A percentile compares a stretch with the other conserved stretches of the same genome.
phyloP scores from a whole-genome alignment of 768 basidiomycete species.

The Amanita subjunquillea region DNA sequence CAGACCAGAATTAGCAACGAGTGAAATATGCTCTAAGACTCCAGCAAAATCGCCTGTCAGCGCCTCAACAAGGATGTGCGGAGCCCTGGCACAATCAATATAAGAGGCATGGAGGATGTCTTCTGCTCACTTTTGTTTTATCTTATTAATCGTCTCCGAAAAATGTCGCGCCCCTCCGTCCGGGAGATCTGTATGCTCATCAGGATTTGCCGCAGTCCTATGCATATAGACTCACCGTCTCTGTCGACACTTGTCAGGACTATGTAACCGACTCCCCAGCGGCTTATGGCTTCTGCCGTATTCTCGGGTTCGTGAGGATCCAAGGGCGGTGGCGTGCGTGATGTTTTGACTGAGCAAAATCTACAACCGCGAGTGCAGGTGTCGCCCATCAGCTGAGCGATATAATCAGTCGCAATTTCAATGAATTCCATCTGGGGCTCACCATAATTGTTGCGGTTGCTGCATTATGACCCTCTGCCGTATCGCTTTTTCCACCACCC shows the following conservation, averaged over 20 bases:
- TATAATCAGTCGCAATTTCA: conserved; percentile 2
- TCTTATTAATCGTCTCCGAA: conserved; percentile 88
- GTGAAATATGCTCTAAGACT: conserved; percentile 57
- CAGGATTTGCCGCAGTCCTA: not conserved
- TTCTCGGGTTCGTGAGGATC: conserved; percentile 97
- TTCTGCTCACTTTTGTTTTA: conserved; percentile 77
- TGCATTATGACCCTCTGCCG: conserved; percentile 60
- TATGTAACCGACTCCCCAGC: conserved; percentile 98
- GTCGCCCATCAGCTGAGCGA: conserved; percentile 88
- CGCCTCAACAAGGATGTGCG: conserved; percentile 93
- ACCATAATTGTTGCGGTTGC: conserved; percentile 99
- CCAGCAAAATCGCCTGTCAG: conserved; percentile 93
- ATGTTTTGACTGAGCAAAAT: conserved; percentile 97
- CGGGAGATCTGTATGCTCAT: conserved; percentile 52
- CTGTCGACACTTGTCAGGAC: conserved; percentile 95
- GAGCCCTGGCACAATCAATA: conserved; percentile 48
- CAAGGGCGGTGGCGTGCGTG: conserved; percentile 75
- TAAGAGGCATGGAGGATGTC: not conserved
- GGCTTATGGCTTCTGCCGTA: conserved; percentile 94
- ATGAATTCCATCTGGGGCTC: conserved; percentile 10
- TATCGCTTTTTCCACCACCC: conserved; percentile 69
- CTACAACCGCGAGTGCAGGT: conserved; percentile 97
- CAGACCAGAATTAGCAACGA: conserved; percentile 86
- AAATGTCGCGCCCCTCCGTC: conserved; percentile 94
- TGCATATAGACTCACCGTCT: conserved; percentile 54